Base-by-base conservation (phyloP, 495 filamentous ascomycete species). In the Aspergillus leporis region DNA sequence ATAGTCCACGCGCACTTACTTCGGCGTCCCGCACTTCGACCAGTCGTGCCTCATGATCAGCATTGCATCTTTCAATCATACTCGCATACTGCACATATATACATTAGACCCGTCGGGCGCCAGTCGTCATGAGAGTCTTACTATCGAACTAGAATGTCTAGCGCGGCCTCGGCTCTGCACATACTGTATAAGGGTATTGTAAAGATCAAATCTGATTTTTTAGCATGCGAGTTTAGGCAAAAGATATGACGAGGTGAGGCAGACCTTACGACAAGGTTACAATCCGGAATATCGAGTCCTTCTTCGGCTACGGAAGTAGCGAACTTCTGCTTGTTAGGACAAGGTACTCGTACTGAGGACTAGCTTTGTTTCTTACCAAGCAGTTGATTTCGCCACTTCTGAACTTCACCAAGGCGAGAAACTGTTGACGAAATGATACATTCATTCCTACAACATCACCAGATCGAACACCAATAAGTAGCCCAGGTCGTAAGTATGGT, bases 81-180 rank as follows among this genome's bases (percentile, higher is more conserved):
- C 89, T 90, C 31, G 92, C 82, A 70, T 93, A 98, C 68, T 83
- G 48, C 19, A 16, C 19, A 7, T 5, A 22, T 40, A 22, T 19
- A 31, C 10, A 25, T 50, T 28, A 49, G n/a, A 40, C 16, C 4
- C 36, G 41, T 38, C 50, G 45, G 8, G 10, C 25, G 5, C 21
- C 14, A 31, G 16, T 21, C 10, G 12, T 23, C 0, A 1, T 14
- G 23, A 41, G n/a, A 3, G 19, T 54, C 60, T 52, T 68, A 80
- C 74, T 19, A 71, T 85, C 0, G 93, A 97, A 49, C 87, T 78
- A 1, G 72, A 64, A 66, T 89, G 88, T 10, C 94, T 83, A 45
- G 94, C 94, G 61, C 94, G 82, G n/a, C 94, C 94, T 36, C 92
- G 83, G 19, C 93, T 97, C 70, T 98, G 94, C 18, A 98, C 88